These are phyloP conservation scores for Juglanconis juglandina DNA, from an alignment of 2,329 filamentous ascomycete genomes.

Conservation along the genomic window DNA sequence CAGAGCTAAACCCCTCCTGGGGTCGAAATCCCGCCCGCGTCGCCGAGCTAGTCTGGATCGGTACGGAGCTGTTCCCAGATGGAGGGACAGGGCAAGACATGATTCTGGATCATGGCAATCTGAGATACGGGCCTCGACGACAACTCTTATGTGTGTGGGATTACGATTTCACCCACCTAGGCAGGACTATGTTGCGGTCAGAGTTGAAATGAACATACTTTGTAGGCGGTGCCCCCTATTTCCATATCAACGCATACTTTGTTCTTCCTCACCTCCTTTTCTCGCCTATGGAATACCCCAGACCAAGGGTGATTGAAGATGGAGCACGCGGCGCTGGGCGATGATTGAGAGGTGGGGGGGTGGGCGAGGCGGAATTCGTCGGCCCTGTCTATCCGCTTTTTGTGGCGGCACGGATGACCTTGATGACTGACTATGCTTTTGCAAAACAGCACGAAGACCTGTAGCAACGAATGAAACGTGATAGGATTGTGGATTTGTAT, in stretches of 20 bases:
- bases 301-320: neutral
- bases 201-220: neutral
- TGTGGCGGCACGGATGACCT: neutral
- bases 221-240: neutral
- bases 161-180: too few relatives aligned
- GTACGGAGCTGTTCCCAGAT: slow-evolving; percentile 16
- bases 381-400: neutral
- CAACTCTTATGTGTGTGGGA: too few relatives aligned
- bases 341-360: slow-evolving; percentile 1
- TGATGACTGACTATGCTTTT: neutral
- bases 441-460: too few relatives aligned
- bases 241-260: neutral
- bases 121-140: neutral
- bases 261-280: neutral
- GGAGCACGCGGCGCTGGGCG: neutral
- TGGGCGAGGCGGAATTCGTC: neutral
- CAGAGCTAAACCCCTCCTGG: neutral
- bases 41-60: slow-evolving; percentile 44
- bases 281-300: neutral
- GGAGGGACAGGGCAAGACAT: slow-evolving; percentile 4
- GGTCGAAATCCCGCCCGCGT: slow-evolving; percentile 35
- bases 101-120: slow-evolving; percentile 5
- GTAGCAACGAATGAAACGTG: neutral
- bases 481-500: neutral
- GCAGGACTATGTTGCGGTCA: neutral